phyloP scores from a whole-genome alignment of 2,329 filamentous ascomycete species.

The Alternaria brassicae region DNA sequence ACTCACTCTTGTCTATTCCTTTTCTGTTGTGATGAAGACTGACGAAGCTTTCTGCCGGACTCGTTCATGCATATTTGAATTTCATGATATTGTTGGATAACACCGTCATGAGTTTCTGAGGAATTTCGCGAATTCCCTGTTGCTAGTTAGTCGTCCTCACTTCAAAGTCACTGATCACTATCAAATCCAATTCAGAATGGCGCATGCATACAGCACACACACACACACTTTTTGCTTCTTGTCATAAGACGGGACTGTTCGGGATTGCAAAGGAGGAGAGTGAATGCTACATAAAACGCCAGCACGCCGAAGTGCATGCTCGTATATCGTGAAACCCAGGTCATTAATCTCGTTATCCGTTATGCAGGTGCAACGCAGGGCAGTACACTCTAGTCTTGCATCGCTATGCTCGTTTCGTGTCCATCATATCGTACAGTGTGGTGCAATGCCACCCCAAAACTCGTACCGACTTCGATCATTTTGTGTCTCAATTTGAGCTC shows the following conservation, averaged over 20 bases:
- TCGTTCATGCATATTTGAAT: not conserved
- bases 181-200: not conserved
- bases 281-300: slow-evolving; percentile 6
- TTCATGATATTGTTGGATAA: not conserved
- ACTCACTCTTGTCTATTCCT: not conserved
- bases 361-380: too few relatives aligned
- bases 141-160: not conserved
- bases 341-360: slow-evolving; percentile 5
- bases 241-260: not conserved
- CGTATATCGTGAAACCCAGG: not conserved
- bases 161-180: not conserved
- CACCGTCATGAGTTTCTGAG: not conserved
- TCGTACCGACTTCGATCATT: not conserved
- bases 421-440: not conserved
- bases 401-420: not conserved
- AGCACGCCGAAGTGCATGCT: slow-evolving; percentile 3
- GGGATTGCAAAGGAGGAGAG: not conserved
- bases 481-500: not conserved
- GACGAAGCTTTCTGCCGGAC: not conserved
- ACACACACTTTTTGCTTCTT: not conserved
- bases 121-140: not conserved
- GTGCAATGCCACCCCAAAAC: not conserved
- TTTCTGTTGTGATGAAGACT: not conserved
- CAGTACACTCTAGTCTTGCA: not conserved
- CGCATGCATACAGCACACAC: not conserved